phyloP scores from a whole-genome alignment of 345 rosid species.

The Salix suchowensis region DNA sequence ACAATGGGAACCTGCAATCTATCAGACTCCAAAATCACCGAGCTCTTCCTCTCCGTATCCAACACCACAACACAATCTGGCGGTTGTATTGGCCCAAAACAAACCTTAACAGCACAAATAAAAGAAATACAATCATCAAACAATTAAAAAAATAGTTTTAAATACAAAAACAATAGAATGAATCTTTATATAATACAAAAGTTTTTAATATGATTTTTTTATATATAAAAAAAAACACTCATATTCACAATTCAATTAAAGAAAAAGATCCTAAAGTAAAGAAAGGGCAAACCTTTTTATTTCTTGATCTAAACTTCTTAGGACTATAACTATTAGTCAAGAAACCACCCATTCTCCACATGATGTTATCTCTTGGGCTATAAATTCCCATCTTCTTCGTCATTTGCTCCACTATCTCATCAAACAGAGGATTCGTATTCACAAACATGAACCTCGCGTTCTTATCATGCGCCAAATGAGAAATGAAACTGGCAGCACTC shows the following conservation, averaged over 20 bases:
- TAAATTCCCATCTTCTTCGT: constrained; percentile 62
- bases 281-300: constrained; percentile 43
- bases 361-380: constrained; percentile 52
- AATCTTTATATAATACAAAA: too few species aligned
- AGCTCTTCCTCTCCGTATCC: constrained; percentile 85
- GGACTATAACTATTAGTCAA: constrained; percentile 85
- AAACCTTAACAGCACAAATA: constrained; percentile 29
- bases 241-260: not conserved
- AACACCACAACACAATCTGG: constrained; percentile 91
- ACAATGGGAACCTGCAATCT: constrained; percentile 84
- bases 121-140: not conserved
- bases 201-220: too few species aligned
- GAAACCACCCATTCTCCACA: constrained; percentile 82
- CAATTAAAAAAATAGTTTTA: not conserved
- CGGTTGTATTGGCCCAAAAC: constrained; percentile 71
- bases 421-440: constrained; percentile 85
- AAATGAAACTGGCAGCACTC: constrained; percentile 71
- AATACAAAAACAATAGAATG: too few species aligned
- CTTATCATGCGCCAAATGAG: constrained; percentile 51
- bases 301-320: constrained; percentile 82
- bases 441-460: constrained; percentile 69
- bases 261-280: not conserved
- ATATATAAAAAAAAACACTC: not conserved
- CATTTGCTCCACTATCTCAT: constrained; percentile 77
- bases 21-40: constrained; percentile 70